Evolutionary conservation across 306 rosid species (phyloP).

Genomic region (Psophocarpus tetragonolobus): DNA sequence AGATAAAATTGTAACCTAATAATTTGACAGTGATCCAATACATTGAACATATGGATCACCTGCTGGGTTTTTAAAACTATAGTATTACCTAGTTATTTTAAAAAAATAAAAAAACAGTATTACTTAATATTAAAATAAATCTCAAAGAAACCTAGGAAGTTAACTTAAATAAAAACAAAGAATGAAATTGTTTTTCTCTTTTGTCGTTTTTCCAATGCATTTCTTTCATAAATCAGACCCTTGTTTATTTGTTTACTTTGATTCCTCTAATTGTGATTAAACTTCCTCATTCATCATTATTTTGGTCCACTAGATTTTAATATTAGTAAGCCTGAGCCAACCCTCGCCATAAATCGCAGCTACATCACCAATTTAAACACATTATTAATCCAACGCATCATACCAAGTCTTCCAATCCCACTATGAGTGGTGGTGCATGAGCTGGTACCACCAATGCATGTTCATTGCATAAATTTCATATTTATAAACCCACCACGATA

Average conservation of each 20-base stretch:
- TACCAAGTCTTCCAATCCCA: conserved; percentile 12
- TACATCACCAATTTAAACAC: not conserved
- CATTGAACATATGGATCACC: too few species aligned
- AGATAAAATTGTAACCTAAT: too few species aligned
- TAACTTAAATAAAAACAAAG: not conserved
- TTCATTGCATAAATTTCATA: not conserved
- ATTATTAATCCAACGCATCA: conserved; percentile 7
- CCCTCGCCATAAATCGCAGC: conserved; percentile 19
- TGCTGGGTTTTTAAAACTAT: too few species aligned
- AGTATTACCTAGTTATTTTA: too few species aligned
- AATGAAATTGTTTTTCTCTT: not conserved
- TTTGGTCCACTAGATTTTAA: not conserved
- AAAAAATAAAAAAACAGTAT: too few species aligned
- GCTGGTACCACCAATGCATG: conserved; percentile 21
- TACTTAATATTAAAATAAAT: not conserved
- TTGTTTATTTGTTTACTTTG: not conserved
- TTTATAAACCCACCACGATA: not conserved
- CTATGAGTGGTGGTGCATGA: conserved; percentile 32
- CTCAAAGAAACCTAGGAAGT: not conserved
- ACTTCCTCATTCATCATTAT: not conserved
- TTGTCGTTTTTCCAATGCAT: not conserved
- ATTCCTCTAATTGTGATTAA: not conserved
- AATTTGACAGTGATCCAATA: too few species aligned
- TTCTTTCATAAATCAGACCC: not conserved
- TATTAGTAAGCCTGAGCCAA: not conserved